Evolutionary conservation across 2,329 filamentous ascomycete species (phyloP), one percentile per base, ranked within the genome.

Genomic region (Ceratocystis albifundus): DNA sequence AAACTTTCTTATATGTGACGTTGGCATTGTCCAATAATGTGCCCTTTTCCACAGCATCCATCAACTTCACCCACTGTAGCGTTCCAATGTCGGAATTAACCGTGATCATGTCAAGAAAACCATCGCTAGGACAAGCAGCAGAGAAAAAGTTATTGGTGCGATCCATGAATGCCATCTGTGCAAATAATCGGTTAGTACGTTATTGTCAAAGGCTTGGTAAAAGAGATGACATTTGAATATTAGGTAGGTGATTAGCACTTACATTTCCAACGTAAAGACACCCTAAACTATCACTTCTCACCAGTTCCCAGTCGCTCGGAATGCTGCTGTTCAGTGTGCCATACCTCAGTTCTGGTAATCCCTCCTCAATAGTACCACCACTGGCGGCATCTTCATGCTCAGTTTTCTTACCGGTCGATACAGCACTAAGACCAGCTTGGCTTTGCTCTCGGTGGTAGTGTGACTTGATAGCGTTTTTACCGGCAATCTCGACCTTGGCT

Each of bases 211-310:
- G 48, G 46, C 36, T 6, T n/a, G 30, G 32, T 25, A 20, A n/a
- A 50, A n/a, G 22, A 57, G 17, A 25, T 22, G 22, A 1, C 3
- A n/a, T 22, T n/a, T n/a, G n/a, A 5, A 22, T n/a, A 50, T n/a
- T n/a, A n/a, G n/a, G n/a, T 7, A 3, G 17, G 17, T 20, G 2
- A 30, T 32, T 59, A 36, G 32, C 32, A 78, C 84, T 77, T 73
- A 87, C 85, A 74, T 96, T 99, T 69, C 94, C 94, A 41, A 87
- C 89, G 76, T 95, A 97, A 74, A 99, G 96, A 72, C 90, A 96
- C 61, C 91, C 91, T 66, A 99, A 79, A 36, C 87, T 89, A 69
- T 94, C 85, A 69, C 88, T 83, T 0, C 88, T 84, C 2, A 88
- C 77, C 22, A 88, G 77, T 68, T 88, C 81, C 91, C 94, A 99